phyloP scores from a whole-genome alignment of 495 filamentous ascomycete species.

The Penicillium coffeae region DNA sequence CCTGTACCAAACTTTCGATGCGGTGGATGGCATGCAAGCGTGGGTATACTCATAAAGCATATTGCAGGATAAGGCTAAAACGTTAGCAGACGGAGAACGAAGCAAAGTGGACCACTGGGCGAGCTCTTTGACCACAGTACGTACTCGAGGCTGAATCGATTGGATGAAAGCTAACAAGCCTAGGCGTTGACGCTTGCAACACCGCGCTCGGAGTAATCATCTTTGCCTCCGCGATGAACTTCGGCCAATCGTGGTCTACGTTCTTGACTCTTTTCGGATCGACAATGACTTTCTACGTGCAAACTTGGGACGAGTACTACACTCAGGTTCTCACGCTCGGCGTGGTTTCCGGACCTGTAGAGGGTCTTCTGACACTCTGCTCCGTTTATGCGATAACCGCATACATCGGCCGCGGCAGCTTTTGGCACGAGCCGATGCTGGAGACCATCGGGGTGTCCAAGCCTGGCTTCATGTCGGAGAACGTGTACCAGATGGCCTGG shows the following conservation, averaged over 20 bases:
- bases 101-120: conserved; percentile 87
- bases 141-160: conserved; percentile 19
- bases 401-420: conserved; percentile 77
- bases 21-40: conserved; percentile 92
- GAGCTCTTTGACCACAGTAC: conserved; percentile 95
- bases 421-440: conserved; percentile 86
- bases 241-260: conserved; percentile 90
- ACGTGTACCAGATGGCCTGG: conserved; percentile 73
- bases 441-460: conserved; percentile 63
- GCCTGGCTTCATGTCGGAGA: conserved; percentile 60
- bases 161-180: neutral
- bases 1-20: conserved; percentile 97
- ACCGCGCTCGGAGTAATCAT: conserved; percentile 90
- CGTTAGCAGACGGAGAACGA: conserved; percentile 67
- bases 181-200: conserved; percentile 89
- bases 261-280: conserved; percentile 79
- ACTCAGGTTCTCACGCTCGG: conserved; percentile 92
- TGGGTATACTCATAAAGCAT: too few species aligned
- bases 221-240: conserved; percentile 85
- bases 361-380: conserved; percentile 84
- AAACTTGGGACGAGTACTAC: conserved; percentile 99
- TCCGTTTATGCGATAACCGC: conserved; percentile 82
- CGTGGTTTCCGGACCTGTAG: conserved; percentile 89
- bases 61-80: too few species aligned
- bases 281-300: conserved; percentile 89